Percentiles rank a stretch among this genome's conserved stretches.
phyloP scores from a whole-genome alignment of 495 filamentous ascomycete genomes.

The Annulohypoxylon moriforme region DNA sequence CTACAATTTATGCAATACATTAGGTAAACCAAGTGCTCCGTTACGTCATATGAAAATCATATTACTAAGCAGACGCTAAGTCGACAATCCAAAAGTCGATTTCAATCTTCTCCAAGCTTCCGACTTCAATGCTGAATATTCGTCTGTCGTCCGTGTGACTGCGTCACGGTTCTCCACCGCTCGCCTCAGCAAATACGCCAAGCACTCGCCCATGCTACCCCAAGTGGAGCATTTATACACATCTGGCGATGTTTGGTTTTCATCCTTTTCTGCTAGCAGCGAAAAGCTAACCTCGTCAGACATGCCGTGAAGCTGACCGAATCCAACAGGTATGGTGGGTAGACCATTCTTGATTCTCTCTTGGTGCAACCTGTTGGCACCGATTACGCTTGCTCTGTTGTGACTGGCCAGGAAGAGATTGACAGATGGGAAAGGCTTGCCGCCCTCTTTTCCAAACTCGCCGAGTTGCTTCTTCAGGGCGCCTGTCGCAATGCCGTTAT shows the following conservation, averaged over 20 bases:
- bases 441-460: background rate
- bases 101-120: slow-evolving; percentile 1
- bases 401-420: background rate
- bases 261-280: background rate
- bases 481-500: background rate
- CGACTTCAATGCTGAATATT: background rate
- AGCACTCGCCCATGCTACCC: background rate
- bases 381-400: background rate
- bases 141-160: background rate
- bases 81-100: background rate
- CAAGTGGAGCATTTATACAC: background rate
- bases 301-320: background rate
- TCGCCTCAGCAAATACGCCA: background rate
- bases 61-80: background rate
- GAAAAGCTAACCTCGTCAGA: background rate
- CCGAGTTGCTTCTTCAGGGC: background rate
- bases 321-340: background rate
- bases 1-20: background rate
- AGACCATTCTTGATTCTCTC: background rate
- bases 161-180: background rate
- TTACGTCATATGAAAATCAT: background rate
- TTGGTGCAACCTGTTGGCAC: background rate
- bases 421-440: background rate
- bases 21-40: background rate
- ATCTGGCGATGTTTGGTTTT: background rate